phyloP scores from a whole-genome alignment of 2,329 filamentous ascomycete genomes.

The Coniochaeta ligniaria region DNA sequence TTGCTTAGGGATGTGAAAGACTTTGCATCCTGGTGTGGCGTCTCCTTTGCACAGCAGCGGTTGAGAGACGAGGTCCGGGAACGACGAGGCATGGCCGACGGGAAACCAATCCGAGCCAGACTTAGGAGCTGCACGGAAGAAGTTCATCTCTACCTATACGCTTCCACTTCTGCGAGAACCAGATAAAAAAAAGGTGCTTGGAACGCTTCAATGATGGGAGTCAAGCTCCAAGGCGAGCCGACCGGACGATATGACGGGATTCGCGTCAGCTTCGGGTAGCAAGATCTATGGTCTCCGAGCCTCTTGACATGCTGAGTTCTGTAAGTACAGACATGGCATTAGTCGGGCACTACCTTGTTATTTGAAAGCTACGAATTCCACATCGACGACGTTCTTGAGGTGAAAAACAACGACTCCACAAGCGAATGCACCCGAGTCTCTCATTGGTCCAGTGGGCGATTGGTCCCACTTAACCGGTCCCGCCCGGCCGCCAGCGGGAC shows the following conservation, averaged over 20 bases:
- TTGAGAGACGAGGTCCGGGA: slow-evolving; percentile 44
- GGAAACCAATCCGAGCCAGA: slow-evolving; percentile 38
- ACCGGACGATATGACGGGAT: too few species aligned
- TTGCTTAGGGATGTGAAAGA: slow-evolving; percentile 41
- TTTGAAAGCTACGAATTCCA: not conserved
- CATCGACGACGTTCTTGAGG: not conserved
- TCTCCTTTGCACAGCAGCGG: slow-evolving; percentile 27
- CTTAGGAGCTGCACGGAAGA: slow-evolving; percentile 14
- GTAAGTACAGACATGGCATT: not conserved
- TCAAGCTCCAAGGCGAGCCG: not conserved
- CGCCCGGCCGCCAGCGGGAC: not conserved
- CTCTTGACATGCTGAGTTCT: not conserved
- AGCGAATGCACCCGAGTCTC: not conserved
- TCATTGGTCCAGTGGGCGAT: not conserved
- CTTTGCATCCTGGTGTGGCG: slow-evolving; percentile 50
- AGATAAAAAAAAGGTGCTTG: not conserved
- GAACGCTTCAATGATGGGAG: not conserved
- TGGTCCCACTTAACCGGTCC: not conserved
- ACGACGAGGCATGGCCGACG: slow-evolving; percentile 47
- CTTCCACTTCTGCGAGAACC: not conserved
- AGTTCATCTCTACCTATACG: slow-evolving; percentile 10
- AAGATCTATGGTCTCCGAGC: not conserved
- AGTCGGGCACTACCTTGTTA: not conserved
- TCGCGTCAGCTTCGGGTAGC: not conserved
- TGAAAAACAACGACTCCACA: not conserved